Conservation (phyloP, 345 rosid genomes). For the Heritiera littoralis region DNA sequence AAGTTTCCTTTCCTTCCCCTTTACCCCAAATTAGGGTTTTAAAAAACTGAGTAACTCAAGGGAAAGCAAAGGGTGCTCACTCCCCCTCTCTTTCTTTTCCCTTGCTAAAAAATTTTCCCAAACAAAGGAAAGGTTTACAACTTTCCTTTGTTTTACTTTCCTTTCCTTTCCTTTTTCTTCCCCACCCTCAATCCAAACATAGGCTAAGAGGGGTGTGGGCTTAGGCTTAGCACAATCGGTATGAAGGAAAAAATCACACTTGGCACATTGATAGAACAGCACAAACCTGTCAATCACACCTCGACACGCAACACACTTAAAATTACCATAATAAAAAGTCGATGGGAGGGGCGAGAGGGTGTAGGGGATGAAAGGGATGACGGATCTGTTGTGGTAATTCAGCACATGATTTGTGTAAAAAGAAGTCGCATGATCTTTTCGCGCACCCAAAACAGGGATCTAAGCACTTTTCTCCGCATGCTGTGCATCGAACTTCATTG, state of each 20-base stretch:
- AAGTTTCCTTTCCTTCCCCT: no score
- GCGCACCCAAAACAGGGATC: background rate
- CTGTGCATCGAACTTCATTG: background rate
- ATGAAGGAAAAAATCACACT: background rate
- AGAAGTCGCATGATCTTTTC: background rate
- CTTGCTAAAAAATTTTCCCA: no score
- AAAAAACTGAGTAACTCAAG: no score
- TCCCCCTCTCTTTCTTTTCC: no score
- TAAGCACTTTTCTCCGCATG: background rate
- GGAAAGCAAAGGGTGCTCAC: no score
- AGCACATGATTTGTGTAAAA: background rate
- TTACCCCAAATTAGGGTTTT: no score
- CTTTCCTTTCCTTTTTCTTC: no score
- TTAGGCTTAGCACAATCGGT: background rate
- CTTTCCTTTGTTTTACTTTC: no score
- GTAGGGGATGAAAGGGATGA: conserved; percentile 10
- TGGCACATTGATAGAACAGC: background rate
- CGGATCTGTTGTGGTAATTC: background rate
- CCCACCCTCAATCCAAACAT: no score
- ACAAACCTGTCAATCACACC: background rate
- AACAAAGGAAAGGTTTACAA: no score
- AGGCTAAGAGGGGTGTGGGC: background rate
- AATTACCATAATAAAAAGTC: background rate
- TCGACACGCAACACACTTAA: background rate
- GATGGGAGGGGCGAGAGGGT: background rate